Evolutionary conservation across 768 basidiomycete species (phyloP).

Genomic region (Leccinum ochraceum): DNA sequence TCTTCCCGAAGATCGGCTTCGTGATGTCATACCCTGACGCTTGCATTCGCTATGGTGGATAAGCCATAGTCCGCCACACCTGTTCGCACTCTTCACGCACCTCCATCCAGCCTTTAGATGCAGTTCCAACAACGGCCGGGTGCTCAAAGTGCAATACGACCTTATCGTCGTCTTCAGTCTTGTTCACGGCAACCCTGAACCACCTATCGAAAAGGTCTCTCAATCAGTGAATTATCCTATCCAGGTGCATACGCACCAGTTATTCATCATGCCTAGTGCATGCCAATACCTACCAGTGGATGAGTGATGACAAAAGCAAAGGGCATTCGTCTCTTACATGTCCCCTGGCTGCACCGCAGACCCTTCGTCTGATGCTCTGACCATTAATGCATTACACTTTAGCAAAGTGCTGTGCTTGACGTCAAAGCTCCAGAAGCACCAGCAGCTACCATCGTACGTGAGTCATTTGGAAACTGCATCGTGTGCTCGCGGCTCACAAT

Average conservation of each 20-base stretch:
- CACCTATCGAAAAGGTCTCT: slow-evolving; percentile 37
- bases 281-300: slow-evolving; percentile 42
- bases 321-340: slow-evolving; percentile 38
- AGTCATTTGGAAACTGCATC: neutral
- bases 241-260: slow-evolving; percentile 25
- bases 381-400: slow-evolving; percentile 40
- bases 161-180: slow-evolving; percentile 28
- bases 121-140: slow-evolving; percentile 51
- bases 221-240: neutral
- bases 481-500: slow-evolving; percentile 35
- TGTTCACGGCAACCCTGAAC: slow-evolving; percentile 55
- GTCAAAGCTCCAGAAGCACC: slow-evolving; percentile 58
- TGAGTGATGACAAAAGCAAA: slow-evolving; percentile 6
- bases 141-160: slow-evolving; percentile 52
- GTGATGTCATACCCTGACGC: slow-evolving; percentile 43
- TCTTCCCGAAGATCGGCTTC: slow-evolving; percentile 39
- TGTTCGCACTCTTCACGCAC: slow-evolving; percentile 15
- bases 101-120: slow-evolving; percentile 63
- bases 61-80: neutral
- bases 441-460: slow-evolving; percentile 37
- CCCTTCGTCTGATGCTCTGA: slow-evolving; percentile 57
- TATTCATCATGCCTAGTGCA: slow-evolving; percentile 64
- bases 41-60: slow-evolving; percentile 42
- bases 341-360: slow-evolving; percentile 51
- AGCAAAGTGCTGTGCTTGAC: slow-evolving; percentile 38